phyloP scores from a whole-genome alignment of 116 monocot species.

The Zostera marina region DNA sequence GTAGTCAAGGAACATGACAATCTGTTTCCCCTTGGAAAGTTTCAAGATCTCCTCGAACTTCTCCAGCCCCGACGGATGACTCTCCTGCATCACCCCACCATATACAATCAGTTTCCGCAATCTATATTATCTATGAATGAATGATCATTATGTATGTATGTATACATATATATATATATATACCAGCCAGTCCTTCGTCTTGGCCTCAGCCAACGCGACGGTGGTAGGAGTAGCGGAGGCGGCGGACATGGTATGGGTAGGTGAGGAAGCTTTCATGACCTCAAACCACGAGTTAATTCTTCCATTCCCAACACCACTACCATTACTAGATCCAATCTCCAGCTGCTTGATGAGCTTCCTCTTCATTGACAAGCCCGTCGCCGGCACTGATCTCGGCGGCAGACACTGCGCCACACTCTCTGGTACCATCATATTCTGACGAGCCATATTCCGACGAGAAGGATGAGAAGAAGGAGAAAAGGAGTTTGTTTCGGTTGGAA shows the following conservation, averaged over 20 bases:
- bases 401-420: background rate
- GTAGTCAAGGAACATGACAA: conserved; percentile 72
- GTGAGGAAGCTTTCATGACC: conserved; percentile 61
- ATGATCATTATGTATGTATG: no score
- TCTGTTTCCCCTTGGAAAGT: conserved; percentile 38
- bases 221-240: conserved; percentile 2
- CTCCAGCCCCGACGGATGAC: conserved; percentile 47
- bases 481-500: conserved; percentile 2
- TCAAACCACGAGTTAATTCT: conserved; percentile 30
- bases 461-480: background rate
- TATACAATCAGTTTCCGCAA: no score
- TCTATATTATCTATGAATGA: no score
- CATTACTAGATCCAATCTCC: background rate
- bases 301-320: background rate
- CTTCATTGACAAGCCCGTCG: background rate
- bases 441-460: background rate
- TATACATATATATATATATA: no score
- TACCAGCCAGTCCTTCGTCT: conserved; percentile 26
- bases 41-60: conserved; percentile 33
- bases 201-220: conserved; percentile 6
- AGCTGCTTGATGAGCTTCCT: conserved; percentile 4
- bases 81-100: conserved; percentile 15
- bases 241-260: conserved; percentile 38
- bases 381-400: background rate
- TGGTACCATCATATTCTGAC: background rate